Evolutionary conservation across 163 green algal genomes (phyloP), one percentile per base, ranked within the genome.

Genomic region (Scenedesmus sp.): DNA sequence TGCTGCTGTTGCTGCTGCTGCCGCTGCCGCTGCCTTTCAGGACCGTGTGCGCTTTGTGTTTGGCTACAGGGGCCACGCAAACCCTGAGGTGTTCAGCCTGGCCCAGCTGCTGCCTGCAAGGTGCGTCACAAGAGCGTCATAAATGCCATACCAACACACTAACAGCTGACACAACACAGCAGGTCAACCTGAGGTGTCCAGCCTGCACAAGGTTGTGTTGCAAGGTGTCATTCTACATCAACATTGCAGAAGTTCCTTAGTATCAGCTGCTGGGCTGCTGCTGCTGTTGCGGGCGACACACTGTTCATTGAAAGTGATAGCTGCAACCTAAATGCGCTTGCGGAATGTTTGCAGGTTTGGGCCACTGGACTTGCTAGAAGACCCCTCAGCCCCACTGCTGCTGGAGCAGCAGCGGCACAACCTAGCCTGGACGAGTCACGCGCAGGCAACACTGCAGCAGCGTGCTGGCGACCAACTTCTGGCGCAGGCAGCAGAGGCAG

Each of bases 81-180:
- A 73, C 7, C 88, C 81, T 53, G 88, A 89, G 70, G 81, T 86
- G 6, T 95, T 94, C 81, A 90, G 78, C 2, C 94, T 99, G 30
- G 85, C 87, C 22, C 93, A 98, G 89, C 94, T 99, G 81, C 94
- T 99, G 89, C 97, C 97, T 13, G 93, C 96, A 35, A 91, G 94
- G 82, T 87, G 82, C 65, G 65, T 40, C 1, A 35, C 24, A 9
- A 9, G 13, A 3, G 24, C 16, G 24, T 61, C 12, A 61, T 15
- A 22, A 61, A 53, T 53, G 46, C 10, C 46, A 53, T 53, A 53
- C 6, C 46, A 53, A 53, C 10, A 53, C 46, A 53, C 7, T 53
- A 53, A 10, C 46, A 53, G 7, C 6, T 53, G 46, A 16, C 46
- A 53, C 10, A 53, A 10, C 46, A 53, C 46, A 53, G 10, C 46